These are phyloP conservation scores for Hypocrella siamensis DNA, from an alignment of 2,329 filamentous ascomycete genomes.

Conservation along the genomic window DNA sequence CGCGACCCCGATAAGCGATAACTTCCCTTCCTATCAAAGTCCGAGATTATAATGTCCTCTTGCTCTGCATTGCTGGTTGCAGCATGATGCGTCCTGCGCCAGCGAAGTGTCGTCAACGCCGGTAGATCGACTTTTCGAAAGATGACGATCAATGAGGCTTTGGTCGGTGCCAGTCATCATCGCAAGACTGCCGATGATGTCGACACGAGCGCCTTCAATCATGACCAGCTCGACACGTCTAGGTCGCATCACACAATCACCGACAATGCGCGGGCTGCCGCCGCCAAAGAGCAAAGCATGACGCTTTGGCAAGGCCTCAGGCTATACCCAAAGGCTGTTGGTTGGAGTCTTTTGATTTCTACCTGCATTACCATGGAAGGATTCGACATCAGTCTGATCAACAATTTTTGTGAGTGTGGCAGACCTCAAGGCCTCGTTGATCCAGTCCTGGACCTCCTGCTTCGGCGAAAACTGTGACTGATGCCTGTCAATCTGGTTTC, in stretches of 20 bases:
- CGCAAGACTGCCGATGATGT: constrained; percentile 4
- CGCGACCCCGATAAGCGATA: too few relatives aligned
- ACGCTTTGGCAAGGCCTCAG: constrained; percentile 59
- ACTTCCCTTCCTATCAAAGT: too few relatives aligned
- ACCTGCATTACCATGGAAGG: constrained; percentile 88
- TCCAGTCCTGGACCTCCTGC: too few relatives aligned
- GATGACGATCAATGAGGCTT: constrained; percentile 1
- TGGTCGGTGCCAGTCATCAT: neutral
- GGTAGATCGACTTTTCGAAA: too few relatives aligned
- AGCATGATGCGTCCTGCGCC: too few relatives aligned
- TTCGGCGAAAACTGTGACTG: neutral
- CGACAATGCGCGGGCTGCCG: constrained; percentile 24
- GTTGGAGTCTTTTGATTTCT: constrained; percentile 74
- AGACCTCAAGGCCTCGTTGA: constrained; percentile 5
- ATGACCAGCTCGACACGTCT: constrained; percentile 7
- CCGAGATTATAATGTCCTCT: too few relatives aligned
- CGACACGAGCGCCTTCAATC: constrained; percentile 5
- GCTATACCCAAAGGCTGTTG: constrained; percentile 75
- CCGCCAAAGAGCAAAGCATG: constrained; percentile 53
- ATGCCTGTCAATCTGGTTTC: constrained; percentile 4
- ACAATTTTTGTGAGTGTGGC: constrained; percentile 50
- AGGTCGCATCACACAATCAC: constrained; percentile 15
- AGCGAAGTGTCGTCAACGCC: too few relatives aligned
- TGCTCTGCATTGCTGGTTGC: too few relatives aligned
- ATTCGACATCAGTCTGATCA: constrained; percentile 68